Evolutionary conservation across 257 asterid species (phyloP).

Genomic region (Vinca minor): DNA sequence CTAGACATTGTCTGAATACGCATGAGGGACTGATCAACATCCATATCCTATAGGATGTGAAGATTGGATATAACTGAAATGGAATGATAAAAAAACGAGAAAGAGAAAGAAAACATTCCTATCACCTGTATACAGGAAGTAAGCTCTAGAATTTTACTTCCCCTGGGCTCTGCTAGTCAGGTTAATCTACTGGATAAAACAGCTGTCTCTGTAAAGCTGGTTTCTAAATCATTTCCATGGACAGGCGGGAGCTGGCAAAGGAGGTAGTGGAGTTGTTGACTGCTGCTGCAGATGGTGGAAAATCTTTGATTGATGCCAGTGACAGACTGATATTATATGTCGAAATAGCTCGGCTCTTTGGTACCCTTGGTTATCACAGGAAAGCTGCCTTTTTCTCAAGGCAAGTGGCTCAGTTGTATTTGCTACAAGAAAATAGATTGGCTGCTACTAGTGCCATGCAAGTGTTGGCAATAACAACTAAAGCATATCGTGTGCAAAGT

Average conservation of each 20-base stretch:
- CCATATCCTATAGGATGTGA: neutral
- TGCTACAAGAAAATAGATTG: constrained; percentile 86
- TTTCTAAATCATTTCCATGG: constrained; percentile 10
- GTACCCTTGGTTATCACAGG: constrained; percentile 86
- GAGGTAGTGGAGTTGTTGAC: constrained; percentile 91
- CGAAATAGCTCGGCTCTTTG: constrained; percentile 94
- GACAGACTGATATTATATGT: constrained; percentile 78
- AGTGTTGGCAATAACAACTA: constrained; percentile 96
- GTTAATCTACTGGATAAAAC: neutral
- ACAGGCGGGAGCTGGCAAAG: constrained; percentile 87
- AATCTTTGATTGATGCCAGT: constrained; percentile 90
- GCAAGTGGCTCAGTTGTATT: constrained; percentile 94
- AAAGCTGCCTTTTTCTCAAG: constrained; percentile 98
- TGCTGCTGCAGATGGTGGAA: constrained; percentile 94
- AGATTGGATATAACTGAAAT: neutral
- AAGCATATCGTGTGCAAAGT: constrained; percentile 95
- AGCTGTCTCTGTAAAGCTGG: neutral
- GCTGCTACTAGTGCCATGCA: constrained; percentile 99
- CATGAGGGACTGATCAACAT: neutral
- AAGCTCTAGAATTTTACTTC: neutral
- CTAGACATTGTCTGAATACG: neutral
- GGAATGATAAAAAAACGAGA: neutral
- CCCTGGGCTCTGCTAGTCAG: neutral
- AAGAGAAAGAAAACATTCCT: neutral
- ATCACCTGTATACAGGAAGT: neutral